phyloP scores from a whole-genome alignment of 2,329 filamentous ascomycete genomes.

The Cryphonectria parasitica region DNA sequence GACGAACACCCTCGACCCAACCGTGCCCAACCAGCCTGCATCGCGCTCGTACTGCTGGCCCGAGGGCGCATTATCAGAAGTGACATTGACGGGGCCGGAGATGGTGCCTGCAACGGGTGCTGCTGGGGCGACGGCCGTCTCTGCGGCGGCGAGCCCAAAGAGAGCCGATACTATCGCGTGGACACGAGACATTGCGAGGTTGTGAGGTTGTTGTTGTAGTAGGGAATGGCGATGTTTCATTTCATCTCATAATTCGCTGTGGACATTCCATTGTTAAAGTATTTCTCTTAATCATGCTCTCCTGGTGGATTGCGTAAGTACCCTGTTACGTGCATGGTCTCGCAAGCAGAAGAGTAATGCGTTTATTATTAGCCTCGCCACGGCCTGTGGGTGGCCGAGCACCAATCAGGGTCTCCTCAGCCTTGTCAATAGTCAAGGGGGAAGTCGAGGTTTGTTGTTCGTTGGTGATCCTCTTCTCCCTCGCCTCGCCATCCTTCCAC shows the following conservation, averaged over 20 bases:
- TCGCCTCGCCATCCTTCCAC: neutral
- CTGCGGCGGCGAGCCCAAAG: neutral
- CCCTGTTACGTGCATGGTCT: neutral
- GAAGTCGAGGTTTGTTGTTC: neutral
- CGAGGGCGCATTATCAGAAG: neutral
- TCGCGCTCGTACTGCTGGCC: slow-evolving; percentile 7
- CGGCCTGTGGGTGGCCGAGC: neutral
- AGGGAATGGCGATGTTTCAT: neutral
- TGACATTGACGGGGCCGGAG: neutral
- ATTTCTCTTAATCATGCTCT: neutral
- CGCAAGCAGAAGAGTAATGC: neutral
- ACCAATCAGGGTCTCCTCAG: neutral
- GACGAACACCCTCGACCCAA: neutral
- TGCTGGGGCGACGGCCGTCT: neutral
- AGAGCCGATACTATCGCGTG: neutral
- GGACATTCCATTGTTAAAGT: neutral
- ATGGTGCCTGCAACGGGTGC: neutral
- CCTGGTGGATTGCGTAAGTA: neutral
- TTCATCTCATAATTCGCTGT: neutral
- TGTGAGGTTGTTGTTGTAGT: neutral
- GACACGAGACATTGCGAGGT: neutral
- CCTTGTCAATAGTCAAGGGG: neutral
- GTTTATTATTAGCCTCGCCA: neutral
- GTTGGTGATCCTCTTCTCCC: neutral
- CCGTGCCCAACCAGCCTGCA: neutral